Percentiles rank a stretch among this genome's conserved stretches.
phyloP scores from a whole-genome alignment of 148 eudicot genomes.

The Vaccinium corymbosum region DNA sequence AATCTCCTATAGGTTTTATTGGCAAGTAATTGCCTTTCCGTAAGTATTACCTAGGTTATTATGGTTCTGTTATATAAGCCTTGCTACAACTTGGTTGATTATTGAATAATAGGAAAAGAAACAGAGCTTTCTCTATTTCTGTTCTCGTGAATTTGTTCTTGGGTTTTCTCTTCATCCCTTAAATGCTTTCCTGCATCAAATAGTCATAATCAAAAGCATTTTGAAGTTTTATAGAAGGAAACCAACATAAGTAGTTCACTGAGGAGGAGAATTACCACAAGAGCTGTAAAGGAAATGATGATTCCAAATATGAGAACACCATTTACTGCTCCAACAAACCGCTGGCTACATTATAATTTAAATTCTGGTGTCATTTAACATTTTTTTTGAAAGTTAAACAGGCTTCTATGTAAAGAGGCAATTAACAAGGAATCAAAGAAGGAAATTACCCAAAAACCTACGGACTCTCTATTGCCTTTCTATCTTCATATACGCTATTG shows the following conservation, averaged over 20 bases:
- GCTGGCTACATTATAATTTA: constrained; percentile 61
- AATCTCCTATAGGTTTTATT: not conserved
- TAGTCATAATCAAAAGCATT: not conserved
- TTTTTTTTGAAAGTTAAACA: not conserved
- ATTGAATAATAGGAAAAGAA: not conserved
- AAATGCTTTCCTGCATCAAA: not conserved
- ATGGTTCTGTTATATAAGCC: not conserved
- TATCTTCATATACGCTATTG: not conserved
- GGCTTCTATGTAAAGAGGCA: not conserved
- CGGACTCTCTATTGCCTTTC: not conserved
- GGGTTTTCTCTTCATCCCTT: not conserved
- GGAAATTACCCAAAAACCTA: not conserved
- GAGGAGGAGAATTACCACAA: constrained; percentile 60
- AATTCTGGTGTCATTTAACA: not conserved
- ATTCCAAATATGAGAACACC: constrained; percentile 73
- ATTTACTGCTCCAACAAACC: constrained; percentile 79
- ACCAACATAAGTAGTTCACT: constrained; percentile 10
- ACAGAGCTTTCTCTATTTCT: not conserved
- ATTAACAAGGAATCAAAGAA: not conserved
- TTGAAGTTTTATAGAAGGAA: not conserved
- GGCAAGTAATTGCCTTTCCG: not conserved
- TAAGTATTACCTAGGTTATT: not conserved
- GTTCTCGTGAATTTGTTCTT: not conserved
- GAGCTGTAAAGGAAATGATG: constrained; percentile 62
- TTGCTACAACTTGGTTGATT: not conserved